A percentile compares a stretch with the other conserved stretches of the same genome.
Conservation (phyloP, 495 filamentous ascomycete genomes). For the Parathielavia appendiculata region DNA sequence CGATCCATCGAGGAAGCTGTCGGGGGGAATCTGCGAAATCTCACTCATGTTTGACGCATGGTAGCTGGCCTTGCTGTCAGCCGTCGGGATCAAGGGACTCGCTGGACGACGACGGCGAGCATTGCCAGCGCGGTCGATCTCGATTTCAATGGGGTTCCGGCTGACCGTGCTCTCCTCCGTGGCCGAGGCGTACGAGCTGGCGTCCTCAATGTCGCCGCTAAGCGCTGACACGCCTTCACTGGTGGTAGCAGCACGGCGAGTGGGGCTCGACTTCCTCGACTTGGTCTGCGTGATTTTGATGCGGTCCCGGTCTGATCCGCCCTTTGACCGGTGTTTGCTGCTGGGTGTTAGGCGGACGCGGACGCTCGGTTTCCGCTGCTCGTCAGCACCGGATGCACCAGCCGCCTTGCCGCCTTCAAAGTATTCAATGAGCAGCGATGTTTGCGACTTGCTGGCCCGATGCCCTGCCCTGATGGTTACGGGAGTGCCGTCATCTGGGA, state of each 20-base stretch:
- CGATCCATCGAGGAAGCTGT: conserved; percentile 79
- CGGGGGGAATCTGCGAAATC: conserved; percentile 83
- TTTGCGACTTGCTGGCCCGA: conserved; percentile 66
- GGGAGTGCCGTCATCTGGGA: conserved; percentile 92
- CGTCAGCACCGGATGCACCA: conserved; percentile 41
- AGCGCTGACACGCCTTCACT: conserved; percentile 38
- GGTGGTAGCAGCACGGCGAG: conserved; percentile 60
- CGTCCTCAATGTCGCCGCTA: conserved; percentile 50
- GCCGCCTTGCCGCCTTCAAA: conserved; percentile 79
- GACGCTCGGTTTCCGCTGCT: conserved; percentile 75
- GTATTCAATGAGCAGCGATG: conserved; percentile 94
- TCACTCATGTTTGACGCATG: conserved; percentile 62
- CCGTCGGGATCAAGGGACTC: conserved; percentile 50
- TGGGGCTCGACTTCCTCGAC: conserved; percentile 51
- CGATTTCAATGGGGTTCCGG: conserved; percentile 75
- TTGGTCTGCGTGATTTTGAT: conserved; percentile 78
- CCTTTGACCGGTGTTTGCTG: conserved; percentile 44
- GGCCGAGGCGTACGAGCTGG: conserved; percentile 62
- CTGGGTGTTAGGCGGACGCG: conserved; percentile 90
- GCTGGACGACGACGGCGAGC: conserved; percentile 46
- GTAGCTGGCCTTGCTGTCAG: conserved; percentile 56
- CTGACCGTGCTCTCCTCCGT: conserved; percentile 71
- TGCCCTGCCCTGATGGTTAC: conserved; percentile 79
- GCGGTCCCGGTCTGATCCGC: conserved; percentile 50
- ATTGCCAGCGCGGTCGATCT: conserved; percentile 49